These are phyloP conservation scores for Oryza meridionalis DNA, from an alignment of 176 grass and related monocot genomes.

Conservation along the genomic window DNA sequence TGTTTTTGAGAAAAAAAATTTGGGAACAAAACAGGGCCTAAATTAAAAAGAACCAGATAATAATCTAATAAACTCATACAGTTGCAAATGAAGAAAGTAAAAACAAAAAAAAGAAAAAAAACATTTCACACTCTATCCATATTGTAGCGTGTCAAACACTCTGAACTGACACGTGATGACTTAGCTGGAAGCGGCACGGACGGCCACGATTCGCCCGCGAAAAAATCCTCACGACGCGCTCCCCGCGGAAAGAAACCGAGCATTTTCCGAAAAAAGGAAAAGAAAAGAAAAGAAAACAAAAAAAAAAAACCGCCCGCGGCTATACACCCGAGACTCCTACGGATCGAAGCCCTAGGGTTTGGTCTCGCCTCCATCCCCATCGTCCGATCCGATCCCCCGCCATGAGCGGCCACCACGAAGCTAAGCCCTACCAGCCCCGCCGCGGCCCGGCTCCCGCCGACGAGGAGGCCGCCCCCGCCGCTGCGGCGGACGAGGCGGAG, in stretches of 20 bases:
- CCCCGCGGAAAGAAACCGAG: background rate
- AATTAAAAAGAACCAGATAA: too few species aligned
- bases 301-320: background rate
- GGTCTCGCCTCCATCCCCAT: constrained; percentile 36
- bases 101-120: background rate
- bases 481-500: constrained; percentile 23
- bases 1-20: too few species aligned
- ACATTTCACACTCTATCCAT: background rate
- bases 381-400: constrained; percentile 56
- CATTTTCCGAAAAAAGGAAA: background rate
- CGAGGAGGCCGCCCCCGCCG: constrained; percentile 26
- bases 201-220: background rate
- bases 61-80: too few species aligned
- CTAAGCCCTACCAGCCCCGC: constrained; percentile 76
- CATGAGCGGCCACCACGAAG: constrained; percentile 81
- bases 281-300: too few species aligned
- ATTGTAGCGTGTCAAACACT: background rate
- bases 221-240: background rate
- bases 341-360: constrained; percentile 76
- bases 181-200: background rate
- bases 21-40: too few species aligned
- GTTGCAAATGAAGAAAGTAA: too few species aligned
- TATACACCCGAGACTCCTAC: background rate
- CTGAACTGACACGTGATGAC: background rate
- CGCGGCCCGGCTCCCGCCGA: constrained; percentile 39